Percentiles rank a stretch among this genome's conserved stretches.
These are phyloP conservation scores for Cercospora zeina DNA, from an alignment of 2,329 filamentous ascomycete species.

Conservation along the genomic window DNA sequence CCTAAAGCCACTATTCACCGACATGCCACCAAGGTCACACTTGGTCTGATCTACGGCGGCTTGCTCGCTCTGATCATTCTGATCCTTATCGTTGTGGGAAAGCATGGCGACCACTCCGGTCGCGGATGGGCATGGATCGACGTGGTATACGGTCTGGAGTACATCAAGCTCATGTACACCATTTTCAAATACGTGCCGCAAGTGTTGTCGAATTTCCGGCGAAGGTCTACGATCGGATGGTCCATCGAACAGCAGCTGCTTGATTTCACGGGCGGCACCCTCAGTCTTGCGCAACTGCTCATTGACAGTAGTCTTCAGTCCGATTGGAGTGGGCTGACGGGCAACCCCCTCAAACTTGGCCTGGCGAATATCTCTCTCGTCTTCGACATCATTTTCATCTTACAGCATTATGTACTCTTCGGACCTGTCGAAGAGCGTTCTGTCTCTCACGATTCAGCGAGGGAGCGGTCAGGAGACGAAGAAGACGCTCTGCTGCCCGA, in stretches of 20 bases:
- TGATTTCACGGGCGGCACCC: conserved; percentile 75
- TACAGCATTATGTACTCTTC: conserved; percentile 87
- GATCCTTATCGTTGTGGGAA: conserved; percentile 50
- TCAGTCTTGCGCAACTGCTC: conserved; percentile 77
- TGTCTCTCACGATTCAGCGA: neutral
- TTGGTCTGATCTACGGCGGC: conserved; percentile 70
- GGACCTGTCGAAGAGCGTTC: conserved; percentile 32
- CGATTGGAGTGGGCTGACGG: conserved; percentile 88
- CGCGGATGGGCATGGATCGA: conserved; percentile 64
- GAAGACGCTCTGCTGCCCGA: conserved; percentile 12
- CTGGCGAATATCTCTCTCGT: conserved; percentile 81
- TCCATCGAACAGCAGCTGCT: conserved; percentile 80
- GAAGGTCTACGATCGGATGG: conserved; percentile 85
- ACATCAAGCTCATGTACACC: conserved; percentile 85
- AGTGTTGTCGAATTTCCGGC: conserved; percentile 76
- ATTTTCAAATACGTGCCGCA: conserved; percentile 93
- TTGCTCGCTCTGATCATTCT: conserved; percentile 57
- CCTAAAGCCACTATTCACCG: conserved; percentile 52
- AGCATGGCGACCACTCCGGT: conserved; percentile 50
- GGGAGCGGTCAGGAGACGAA: conserved; percentile 7
- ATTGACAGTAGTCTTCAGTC: conserved; percentile 81
- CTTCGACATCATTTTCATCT: conserved; percentile 83
- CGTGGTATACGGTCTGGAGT: conserved; percentile 69
- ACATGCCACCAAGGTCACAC: conserved; percentile 61
- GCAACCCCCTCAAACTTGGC: conserved; percentile 87